A percentile compares a stretch with the other conserved stretches of the same genome.
These are phyloP conservation scores for Ophiocordyceps camponoti-saundersi DNA, from an alignment of 2,329 filamentous ascomycete genomes.

Conservation along the genomic window DNA sequence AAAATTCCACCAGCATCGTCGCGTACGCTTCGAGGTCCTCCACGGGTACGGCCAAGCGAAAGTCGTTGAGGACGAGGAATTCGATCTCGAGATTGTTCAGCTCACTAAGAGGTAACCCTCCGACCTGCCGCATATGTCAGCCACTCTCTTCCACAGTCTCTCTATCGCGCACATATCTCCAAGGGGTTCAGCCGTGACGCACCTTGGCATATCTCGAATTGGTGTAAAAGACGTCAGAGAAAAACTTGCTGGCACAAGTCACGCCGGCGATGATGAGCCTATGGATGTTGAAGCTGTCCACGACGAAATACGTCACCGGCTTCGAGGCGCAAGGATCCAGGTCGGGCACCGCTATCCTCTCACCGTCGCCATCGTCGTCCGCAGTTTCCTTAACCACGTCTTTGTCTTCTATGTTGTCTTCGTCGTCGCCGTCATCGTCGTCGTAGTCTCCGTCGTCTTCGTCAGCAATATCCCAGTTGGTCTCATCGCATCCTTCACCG, in stretches of 20 bases:
- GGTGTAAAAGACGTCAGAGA: conserved; percentile 96
- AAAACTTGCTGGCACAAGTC: conserved; percentile 98
- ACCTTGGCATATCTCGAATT: conserved; percentile 99
- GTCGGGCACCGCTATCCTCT: conserved; percentile 5
- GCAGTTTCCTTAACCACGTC: too few species aligned
- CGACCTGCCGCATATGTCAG: conserved; percentile 44
- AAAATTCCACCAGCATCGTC: conserved; percentile 97
- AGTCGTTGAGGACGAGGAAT: conserved; percentile 90
- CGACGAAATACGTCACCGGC: conserved; percentile 59
- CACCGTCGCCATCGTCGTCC: conserved; percentile 5
- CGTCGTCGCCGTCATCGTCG: conserved; percentile 11
- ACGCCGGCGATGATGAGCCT: conserved; percentile 91
- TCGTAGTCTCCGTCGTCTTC: conserved; percentile 22
- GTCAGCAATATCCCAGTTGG: conserved; percentile 33
- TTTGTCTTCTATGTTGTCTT: conserved; percentile 2
- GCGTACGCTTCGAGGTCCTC: conserved; percentile 95
- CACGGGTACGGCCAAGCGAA: conserved; percentile 78
- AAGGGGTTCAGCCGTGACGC: too few species aligned
- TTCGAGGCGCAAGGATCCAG: conserved; percentile 6
- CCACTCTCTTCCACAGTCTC: too few species aligned
- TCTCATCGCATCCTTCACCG: conserved; percentile 14
- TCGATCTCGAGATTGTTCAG: conserved; percentile 93
- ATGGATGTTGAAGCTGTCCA: conserved; percentile 98
- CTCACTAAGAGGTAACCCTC: conserved; percentile 77
- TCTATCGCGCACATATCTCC: not conserved